Evolutionary conservation across 2,329 filamentous ascomycete genomes (phyloP).

Genomic region (Colletotrichum lini): DNA sequence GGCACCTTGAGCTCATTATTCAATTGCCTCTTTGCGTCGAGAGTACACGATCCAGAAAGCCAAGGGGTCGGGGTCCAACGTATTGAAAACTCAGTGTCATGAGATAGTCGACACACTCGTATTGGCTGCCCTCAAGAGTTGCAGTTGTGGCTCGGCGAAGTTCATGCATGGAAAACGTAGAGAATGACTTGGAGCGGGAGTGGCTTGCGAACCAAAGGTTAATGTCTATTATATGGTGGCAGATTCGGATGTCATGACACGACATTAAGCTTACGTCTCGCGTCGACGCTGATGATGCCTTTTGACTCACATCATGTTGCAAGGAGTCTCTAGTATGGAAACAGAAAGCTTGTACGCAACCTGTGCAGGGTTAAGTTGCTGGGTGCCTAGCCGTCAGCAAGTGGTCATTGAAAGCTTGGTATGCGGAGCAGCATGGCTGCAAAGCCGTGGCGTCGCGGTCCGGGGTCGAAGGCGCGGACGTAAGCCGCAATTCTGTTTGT

Average conservation of each 20-base stretch:
- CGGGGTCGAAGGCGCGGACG: background rate
- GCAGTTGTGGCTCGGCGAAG: too few species aligned
- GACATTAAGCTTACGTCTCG: background rate
- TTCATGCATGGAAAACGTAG: background rate
- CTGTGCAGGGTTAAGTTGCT: background rate
- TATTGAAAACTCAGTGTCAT: background rate
- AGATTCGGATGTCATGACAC: background rate
- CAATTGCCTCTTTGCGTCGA: background rate
- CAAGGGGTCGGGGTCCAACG: background rate
- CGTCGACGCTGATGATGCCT: background rate
- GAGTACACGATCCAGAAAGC: background rate
- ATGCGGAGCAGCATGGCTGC: background rate
- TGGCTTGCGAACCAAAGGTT: constrained; percentile 16
- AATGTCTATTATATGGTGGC: background rate
- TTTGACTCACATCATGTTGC: constrained; percentile 12
- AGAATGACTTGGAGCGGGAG: background rate
- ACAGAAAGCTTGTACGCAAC: background rate
- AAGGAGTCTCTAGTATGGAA: background rate
- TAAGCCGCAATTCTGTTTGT: constrained; percentile 4
- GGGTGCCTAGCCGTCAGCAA: background rate
- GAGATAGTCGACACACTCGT: background rate
- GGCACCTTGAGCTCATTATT: constrained; percentile 44
- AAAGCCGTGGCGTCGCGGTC: background rate
- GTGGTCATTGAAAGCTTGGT: background rate
- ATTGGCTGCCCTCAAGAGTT: background rate